Evolutionary conservation across 192 early-diverging fungal genomes (phyloP), one percentile per base, ranked within the genome.

Genomic region (Backusella circina): DNA sequence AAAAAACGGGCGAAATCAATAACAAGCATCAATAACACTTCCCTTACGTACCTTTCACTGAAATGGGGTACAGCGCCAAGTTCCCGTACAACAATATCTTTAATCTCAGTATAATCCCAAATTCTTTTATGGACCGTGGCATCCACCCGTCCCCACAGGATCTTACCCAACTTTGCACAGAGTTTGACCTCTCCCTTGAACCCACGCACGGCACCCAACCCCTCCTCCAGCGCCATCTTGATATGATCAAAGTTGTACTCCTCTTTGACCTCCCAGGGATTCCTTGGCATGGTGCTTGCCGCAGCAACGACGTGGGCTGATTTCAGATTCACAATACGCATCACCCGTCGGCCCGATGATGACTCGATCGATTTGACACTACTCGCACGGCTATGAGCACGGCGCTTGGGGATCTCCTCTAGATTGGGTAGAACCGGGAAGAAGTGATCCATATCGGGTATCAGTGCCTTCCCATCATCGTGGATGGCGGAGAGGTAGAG

Each of bases 131-230:
- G n/a, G 15, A 78, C 28, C 0, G 61, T 7, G 12, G 80, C 47
- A 50, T 80, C 65, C 0, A 50, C 80, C 65, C 0, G 37, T 0
- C 18, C 30, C 70, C 77, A 81, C 1, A 78, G 2, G 13, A 78
- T 67, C 66, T 81, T 84, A 13, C 82, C 82, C 23, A 80, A 83
- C 82, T 70, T 80, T 36, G 76, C 82, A 51, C 28, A 75, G 33
- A 83, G 67, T 16, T 69, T 71, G 10, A 83, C 21, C 13, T 83
- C 82, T 5, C 79, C 82, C 72, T 72, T 83, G 50, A 37, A 67
- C 44, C 54, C 36, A 28, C 75, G 67, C 16, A 66, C 67, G 54
- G 74, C 37, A 2, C 80, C 75, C 3, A 83, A 32, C 32, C 82
- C 41, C 13, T 44, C 26, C 31, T 26, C 39, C 39, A 70, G 31